Evolutionary conservation across 148 eudicot species (phyloP), one percentile per base, ranked within the genome.

Genomic region (Linanthus parryae): DNA sequence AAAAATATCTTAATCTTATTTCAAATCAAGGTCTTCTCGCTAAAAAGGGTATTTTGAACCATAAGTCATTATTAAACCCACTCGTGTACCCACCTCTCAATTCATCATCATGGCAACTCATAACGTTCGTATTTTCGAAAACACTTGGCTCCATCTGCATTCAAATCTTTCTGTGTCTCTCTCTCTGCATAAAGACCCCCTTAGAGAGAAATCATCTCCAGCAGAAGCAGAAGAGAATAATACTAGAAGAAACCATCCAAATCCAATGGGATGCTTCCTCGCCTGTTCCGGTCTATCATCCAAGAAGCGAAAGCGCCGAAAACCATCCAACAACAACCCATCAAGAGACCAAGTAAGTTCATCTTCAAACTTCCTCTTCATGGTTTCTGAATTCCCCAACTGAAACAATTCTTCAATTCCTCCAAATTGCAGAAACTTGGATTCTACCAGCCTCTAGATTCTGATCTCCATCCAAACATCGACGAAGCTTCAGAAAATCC

Each of bases 191-290:
- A 23, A 4, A 18, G 9, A 19, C 14, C 39, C 15, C 20, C 2
- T 35, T 12, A 30, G 8, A 10, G 30, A 16, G 2, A 22, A 52
- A 24, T 8, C 27, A 24, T 29, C 29, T 1, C 14, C n/a, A n/a
- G 12, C 30, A 37, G 22, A 33, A 35, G n/a, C 1, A 21, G 3
- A 35, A 52, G 28, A 9, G n/a, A n/a, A n/a, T n/a, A n/a, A n/a
- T n/a, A n/a, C 2, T 51, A 0, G 20, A 33, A 18, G 20, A 20
- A 31, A 41, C 39, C 38, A 15, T 16, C 55, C 46, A 27, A n/a
- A n/a, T n/a, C n/a, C n/a, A 56, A 83, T 86, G 91, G 78, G 72
- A 25, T 84, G 88, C 70, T 71, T 84, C 39, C 73, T 81, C 63
- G 77, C 75, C 9, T 84, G 95, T 58, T 86, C 83, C 58, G 95